Evolutionary conservation across 2,329 filamentous ascomycete genomes (phyloP).

Genomic region (Neonectria magnoliae): DNA sequence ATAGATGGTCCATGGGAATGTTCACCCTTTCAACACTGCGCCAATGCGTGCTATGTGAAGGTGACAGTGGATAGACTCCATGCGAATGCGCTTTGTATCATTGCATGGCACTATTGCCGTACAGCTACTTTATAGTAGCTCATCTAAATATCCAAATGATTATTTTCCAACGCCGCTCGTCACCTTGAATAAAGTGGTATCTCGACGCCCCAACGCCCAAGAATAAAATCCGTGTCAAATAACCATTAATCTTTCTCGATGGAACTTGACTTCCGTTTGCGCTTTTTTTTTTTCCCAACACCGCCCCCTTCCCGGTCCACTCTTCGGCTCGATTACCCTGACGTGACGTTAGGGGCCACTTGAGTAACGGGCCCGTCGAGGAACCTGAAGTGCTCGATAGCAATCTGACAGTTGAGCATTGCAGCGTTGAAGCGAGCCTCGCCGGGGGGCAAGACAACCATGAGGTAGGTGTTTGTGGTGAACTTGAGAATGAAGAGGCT

Average conservation of each 20-base stretch:
- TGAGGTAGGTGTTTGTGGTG: constrained; percentile 97
- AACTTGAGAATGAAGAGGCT: constrained; percentile 96
- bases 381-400: constrained; percentile 81
- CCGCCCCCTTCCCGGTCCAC: too few species aligned
- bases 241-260: not conserved
- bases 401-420: constrained; percentile 88
- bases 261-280: not conserved
- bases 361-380: constrained; percentile 60
- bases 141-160: constrained; percentile 21
- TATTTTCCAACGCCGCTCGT: constrained; percentile 19
- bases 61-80: not conserved
- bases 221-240: constrained; percentile 21
- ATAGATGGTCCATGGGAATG: constrained; percentile 14
- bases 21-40: not conserved
- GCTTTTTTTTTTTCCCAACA: not conserved
- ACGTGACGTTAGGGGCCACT: constrained; percentile 18
- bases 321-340: constrained; percentile 2
- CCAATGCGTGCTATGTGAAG: not conserved
- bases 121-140: constrained; percentile 17
- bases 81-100: constrained; percentile 10
- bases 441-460: constrained; percentile 89
- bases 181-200: constrained; percentile 37
- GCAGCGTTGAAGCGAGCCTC: constrained; percentile 93
- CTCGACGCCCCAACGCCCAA: constrained; percentile 41
- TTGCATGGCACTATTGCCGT: constrained; percentile 10